Base-by-base conservation (phyloP, 73 alveolate genomes). In the Durusdinium trenchii region DNA sequence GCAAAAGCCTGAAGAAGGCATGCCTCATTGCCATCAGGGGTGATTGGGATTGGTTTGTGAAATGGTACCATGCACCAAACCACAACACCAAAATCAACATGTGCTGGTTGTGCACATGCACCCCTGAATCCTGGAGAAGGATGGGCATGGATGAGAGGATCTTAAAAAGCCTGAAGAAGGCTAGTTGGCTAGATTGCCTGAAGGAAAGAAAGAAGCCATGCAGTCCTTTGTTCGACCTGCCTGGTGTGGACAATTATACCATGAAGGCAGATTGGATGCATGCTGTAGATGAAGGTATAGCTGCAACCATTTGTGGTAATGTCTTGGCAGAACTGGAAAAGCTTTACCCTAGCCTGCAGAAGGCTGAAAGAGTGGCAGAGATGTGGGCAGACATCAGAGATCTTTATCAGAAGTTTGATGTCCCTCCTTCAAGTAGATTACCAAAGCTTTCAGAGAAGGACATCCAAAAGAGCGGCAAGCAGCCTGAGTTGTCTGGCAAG, bases 1-100 rank as follows among this genome's bases (percentile, higher is more conserved):
- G 42, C 40, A 35, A 30, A 46, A 16, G 52, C 75, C 97, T 42
- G 97, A 54, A 20, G 10, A 38, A 47, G 51, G 71, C 60, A 43
- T 38, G 84, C 36, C 57, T 43, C 71, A 43, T 46, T 6, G 71
- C 60, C 40, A 2, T 69, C 60, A 46, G 97, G 42, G 36, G 60
- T 20, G 97, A 90, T 50, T 90, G 97, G 97, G 97, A 90, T 50
- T 90, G 97, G 97, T 46, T 32, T 52, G 4, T 16, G 57, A 90
- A 69, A 46, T 90, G 75, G 73, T 90, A 28, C 10, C 52, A 57
- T 0, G 38, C n/a, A 35, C 87, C 97, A 30, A 30, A 35, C 0
- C 62, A 32, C 4, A 90, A 90, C 23, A 51, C 28, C 35, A 32
- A 47, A 26, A 35, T 0, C 14, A 87, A 85, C 6, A 36, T 28